These are phyloP conservation scores for Chlorella ohadii DNA, from an alignment of 139 green algal species.

Conservation along the genomic window DNA sequence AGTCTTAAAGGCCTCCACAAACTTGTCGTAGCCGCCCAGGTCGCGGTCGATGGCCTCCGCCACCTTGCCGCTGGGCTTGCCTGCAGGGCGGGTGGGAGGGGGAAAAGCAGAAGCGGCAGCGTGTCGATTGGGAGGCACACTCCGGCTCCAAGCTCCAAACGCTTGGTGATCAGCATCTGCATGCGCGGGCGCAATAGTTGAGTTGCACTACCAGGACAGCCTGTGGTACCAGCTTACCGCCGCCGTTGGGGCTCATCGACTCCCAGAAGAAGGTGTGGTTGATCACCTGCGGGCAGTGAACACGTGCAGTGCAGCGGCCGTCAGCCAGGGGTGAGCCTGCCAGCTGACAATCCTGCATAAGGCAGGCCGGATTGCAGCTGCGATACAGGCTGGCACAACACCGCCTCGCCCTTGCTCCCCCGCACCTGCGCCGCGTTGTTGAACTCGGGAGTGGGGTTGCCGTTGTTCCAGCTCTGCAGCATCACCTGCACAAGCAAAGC, in stretches of 20 bases:
- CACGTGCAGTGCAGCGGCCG: neutral
- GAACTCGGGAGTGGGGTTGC: slow-evolving; percentile 87
- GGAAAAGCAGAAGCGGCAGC: too few species aligned
- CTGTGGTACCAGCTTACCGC: slow-evolving; percentile 49
- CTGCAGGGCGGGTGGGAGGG: slow-evolving; percentile 34
- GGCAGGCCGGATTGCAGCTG: too few species aligned
- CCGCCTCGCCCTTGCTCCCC: too few species aligned
- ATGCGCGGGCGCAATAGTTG: too few species aligned
- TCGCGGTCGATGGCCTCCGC: slow-evolving; percentile 81
- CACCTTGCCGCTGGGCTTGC: slow-evolving; percentile 77
- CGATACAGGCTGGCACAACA: too few species aligned
- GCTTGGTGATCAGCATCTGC: too few species aligned
- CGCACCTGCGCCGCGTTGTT: slow-evolving; percentile 92
- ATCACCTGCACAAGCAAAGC: slow-evolving; percentile 62
- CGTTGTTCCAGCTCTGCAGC: slow-evolving; percentile 83
- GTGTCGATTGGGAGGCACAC: too few species aligned
- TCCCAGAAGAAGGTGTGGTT: slow-evolving; percentile 99
- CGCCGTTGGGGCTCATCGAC: slow-evolving; percentile 83
- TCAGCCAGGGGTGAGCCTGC: too few species aligned
- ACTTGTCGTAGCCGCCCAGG: slow-evolving; percentile 91
- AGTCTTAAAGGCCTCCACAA: slow-evolving; percentile 89
- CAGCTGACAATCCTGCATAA: too few species aligned
- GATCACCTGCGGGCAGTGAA: slow-evolving; percentile 66
- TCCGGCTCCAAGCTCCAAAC: too few species aligned
- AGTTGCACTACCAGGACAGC: too few species aligned